Percentiles rank a stretch among this genome's conserved stretches.
phyloP scores from a whole-genome alignment of 2,329 filamentous ascomycete species.

The Pyrenophora teres region DNA sequence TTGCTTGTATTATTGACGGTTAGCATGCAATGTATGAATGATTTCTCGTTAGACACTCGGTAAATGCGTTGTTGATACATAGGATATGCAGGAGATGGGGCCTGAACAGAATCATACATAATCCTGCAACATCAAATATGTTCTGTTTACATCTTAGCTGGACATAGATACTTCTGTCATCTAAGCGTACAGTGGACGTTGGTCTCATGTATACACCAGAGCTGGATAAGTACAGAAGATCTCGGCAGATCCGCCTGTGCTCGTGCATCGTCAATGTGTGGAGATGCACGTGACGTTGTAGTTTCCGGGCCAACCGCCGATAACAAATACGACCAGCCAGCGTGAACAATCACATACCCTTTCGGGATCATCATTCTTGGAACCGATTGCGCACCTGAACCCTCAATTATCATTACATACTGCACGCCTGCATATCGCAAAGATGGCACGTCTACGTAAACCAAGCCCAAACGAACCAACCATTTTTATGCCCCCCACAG shows the following conservation, averaged over 20 bases:
- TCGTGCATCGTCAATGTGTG: background rate
- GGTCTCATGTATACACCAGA: background rate
- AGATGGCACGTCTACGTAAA: conserved; percentile 46
- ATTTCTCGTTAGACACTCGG: conserved; percentile 19
- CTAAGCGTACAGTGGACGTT: background rate
- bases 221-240: background rate
- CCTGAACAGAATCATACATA: background rate
- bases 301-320: conserved; percentile 15
- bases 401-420: conserved; percentile 5
- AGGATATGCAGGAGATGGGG: background rate
- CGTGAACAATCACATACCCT: conserved; percentile 6
- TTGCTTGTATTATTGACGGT: conserved; percentile 46
- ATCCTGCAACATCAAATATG: too few species aligned
- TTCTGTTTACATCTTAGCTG: too few species aligned
- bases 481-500: conserved; percentile 22
- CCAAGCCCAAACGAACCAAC: conserved; percentile 32
- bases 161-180: too few species aligned
- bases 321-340: conserved; percentile 15
- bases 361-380: conserved; percentile 9
- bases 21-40: conserved; percentile 47
- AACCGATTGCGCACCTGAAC: conserved; percentile 6
- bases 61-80: background rate
- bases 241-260: background rate
- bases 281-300: background rate
- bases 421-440: conserved; percentile 3